These are phyloP conservation scores for sweet orange (Citrus sinensis) DNA, from an alignment of 345 rosid species.

Conservation along the genomic window DNA sequence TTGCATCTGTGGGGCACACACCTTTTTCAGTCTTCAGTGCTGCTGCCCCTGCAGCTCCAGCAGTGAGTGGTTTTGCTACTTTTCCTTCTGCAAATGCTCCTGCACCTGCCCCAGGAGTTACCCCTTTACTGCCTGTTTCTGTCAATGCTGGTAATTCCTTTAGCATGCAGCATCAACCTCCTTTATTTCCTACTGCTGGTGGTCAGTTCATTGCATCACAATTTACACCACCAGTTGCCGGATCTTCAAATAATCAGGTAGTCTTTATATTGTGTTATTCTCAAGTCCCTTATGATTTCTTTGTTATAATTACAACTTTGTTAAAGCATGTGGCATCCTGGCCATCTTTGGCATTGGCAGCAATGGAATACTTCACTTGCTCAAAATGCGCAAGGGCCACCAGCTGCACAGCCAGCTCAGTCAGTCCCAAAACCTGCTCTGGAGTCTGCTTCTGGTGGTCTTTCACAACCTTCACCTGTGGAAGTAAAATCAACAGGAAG, in stretches of 20 bases:
- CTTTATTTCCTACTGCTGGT: conserved; percentile 38
- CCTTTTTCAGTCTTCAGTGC: conserved; percentile 19
- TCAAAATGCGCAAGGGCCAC: conserved; percentile 44
- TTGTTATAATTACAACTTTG: conserved; percentile 9
- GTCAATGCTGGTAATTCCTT: conserved; percentile 29
- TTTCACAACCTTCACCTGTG: conserved; percentile 29
- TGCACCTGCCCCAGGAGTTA: conserved; percentile 28
- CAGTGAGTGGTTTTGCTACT: conserved; percentile 25
- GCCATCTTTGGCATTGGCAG: conserved; percentile 43
- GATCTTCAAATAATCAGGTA: conserved; percentile 65
- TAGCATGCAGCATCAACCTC: conserved; percentile 43
- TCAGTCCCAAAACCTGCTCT: conserved; percentile 26
- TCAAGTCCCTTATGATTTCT: not conserved
- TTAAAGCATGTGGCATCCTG: conserved; percentile 8
- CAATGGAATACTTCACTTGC: conserved; percentile 44
- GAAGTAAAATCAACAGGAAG: conserved; percentile 59
- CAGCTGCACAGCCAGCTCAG: conserved; percentile 43
- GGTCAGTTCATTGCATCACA: conserved; percentile 43
- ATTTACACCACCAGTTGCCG: conserved; percentile 37
- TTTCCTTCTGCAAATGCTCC: conserved; percentile 33
- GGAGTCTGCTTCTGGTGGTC: conserved; percentile 29
- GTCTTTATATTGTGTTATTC: conserved; percentile 9
- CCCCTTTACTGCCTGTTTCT: conserved; percentile 25
- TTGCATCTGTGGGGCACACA: conserved; percentile 25
- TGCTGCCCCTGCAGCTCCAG: conserved; percentile 28